A percentile compares a stretch with the other conserved stretches of the same genome.
Conservation (phyloP, 2,329 filamentous ascomycete species). For the Penicillium sp. region DNA sequence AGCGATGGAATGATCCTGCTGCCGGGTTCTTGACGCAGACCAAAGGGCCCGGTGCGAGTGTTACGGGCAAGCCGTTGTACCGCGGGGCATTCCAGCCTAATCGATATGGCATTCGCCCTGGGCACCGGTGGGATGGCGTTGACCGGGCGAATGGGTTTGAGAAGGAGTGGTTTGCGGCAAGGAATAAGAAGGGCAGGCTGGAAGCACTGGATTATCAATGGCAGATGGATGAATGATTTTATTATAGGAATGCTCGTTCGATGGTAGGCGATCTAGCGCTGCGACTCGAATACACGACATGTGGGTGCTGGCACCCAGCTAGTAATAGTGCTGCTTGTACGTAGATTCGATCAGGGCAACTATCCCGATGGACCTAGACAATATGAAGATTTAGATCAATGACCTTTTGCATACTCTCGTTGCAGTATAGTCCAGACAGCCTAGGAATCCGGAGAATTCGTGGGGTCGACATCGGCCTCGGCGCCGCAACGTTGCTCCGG, state of each 20-base stretch:
- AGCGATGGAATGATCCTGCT: slow-evolving; percentile 94
- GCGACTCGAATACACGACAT: too few species aligned
- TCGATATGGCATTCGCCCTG: slow-evolving; percentile 87
- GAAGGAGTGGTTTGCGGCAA: slow-evolving; percentile 82
- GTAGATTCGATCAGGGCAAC: too few species aligned
- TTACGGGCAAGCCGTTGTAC: slow-evolving; percentile 66
- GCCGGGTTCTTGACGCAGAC: slow-evolving; percentile 67
- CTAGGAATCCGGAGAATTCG: too few species aligned
- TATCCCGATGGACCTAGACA: too few species aligned
- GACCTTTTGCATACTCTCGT: too few species aligned
- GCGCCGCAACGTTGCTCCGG: too few species aligned
- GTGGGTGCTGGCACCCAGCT: too few species aligned
- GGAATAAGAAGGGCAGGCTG: slow-evolving; percentile 73
- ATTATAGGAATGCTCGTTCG: too few species aligned
- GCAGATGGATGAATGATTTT: slow-evolving; percentile 82
- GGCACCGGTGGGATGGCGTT: slow-evolving; percentile 95
- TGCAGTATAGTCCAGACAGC: too few species aligned
- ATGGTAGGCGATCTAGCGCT: background rate
- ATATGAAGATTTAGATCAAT: too few species aligned
- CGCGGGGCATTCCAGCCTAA: slow-evolving; percentile 80
- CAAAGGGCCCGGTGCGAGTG: slow-evolving; percentile 44
- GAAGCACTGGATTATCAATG: slow-evolving; percentile 84
- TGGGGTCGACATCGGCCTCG: too few species aligned
- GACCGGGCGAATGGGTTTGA: slow-evolving; percentile 93
- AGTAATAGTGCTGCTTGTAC: too few species aligned